Conservation (phyloP, 441 rosid genomes). For the Breynia disticha region DNA sequence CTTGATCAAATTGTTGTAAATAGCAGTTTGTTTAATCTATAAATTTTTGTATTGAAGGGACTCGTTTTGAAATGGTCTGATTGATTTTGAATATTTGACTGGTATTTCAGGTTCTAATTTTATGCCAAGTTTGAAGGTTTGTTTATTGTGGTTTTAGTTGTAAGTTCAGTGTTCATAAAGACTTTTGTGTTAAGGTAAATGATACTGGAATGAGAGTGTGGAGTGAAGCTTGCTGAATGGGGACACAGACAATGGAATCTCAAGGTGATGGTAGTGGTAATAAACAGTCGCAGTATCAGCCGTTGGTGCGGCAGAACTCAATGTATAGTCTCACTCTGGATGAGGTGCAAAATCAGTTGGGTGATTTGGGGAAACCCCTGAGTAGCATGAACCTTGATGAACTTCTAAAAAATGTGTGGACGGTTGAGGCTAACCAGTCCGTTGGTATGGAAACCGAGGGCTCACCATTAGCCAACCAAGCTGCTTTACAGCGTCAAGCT, state of each 20-base stretch:
- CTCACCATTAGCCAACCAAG: conserved; percentile 17
- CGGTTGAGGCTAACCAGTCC: conserved; percentile 23
- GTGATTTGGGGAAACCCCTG: conserved; percentile 55
- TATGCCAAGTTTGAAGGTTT: conserved; percentile 11
- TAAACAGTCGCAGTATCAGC: conserved; percentile 26
- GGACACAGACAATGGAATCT: conserved; percentile 42
- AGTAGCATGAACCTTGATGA: conserved; percentile 72
- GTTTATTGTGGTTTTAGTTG: conserved; percentile 8
- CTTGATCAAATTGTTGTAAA: neutral
- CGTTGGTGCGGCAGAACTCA: conserved; percentile 40
- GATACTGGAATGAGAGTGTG: neutral
- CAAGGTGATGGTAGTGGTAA: conserved; percentile 36
- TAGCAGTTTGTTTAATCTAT: neutral
- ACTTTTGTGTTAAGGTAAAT: conserved; percentile 4
- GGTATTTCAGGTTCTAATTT: conserved; percentile 18
- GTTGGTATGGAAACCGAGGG: conserved; percentile 31
- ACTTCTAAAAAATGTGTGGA: conserved; percentile 58
- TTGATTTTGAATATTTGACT: conserved; percentile 9
- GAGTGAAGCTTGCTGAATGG: conserved; percentile 29
- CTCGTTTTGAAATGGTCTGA: conserved; percentile 10
- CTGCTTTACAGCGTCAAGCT: conserved; percentile 31
- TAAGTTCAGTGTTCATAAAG: conserved; percentile 1
- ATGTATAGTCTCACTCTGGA: conserved; percentile 56
- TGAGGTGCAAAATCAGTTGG: conserved; percentile 58
- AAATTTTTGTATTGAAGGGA: neutral